Conservation (phyloP, 495 filamentous ascomycete species). For the Choiromyces venosus region DNA sequence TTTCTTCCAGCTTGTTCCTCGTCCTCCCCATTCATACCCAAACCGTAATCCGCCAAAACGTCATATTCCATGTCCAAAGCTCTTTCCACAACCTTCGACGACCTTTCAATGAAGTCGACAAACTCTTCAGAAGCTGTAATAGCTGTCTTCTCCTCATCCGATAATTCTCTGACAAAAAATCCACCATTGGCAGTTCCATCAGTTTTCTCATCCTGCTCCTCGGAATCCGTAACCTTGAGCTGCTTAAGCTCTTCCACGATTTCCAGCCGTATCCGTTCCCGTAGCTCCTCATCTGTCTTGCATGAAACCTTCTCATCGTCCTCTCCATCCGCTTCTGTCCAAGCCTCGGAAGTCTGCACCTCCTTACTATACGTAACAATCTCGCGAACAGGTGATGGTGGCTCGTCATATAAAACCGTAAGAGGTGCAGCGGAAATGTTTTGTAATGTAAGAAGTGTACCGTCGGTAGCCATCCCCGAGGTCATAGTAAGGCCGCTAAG, state of each 20-base stretch:
- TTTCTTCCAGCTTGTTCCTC: slow-evolving; percentile 65
- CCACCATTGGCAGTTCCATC: slow-evolving; percentile 30
- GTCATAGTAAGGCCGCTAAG: slow-evolving; percentile 33
- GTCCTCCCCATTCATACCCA: slow-evolving; percentile 76
- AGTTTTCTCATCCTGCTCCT: slow-evolving; percentile 22
- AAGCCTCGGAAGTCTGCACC: slow-evolving; percentile 73
- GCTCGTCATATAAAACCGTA: slow-evolving; percentile 68
- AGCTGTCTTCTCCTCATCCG: slow-evolving; percentile 79
- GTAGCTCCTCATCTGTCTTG: slow-evolving; percentile 74
- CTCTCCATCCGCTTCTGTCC: slow-evolving; percentile 64
- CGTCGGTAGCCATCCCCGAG: slow-evolving; percentile 16
- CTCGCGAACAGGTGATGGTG: slow-evolving; percentile 67
- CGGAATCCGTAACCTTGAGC: slow-evolving; percentile 50
- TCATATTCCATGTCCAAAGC: slow-evolving; percentile 87
- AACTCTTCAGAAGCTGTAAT: slow-evolving; percentile 91
- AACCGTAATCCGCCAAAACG: slow-evolving; percentile 86
- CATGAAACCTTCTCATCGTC: slow-evolving; percentile 50
- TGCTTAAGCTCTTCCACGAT: slow-evolving; percentile 81
- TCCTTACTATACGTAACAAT: slow-evolving; percentile 90
- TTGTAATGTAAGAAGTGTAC: slow-evolving; percentile 48
- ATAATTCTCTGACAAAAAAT: slow-evolving; percentile 76
- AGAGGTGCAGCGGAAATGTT: slow-evolving; percentile 64
- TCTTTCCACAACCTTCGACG: slow-evolving; percentile 93
- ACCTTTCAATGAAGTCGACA: slow-evolving; percentile 88
- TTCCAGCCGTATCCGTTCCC: slow-evolving; percentile 75